Conservation (phyloP, 352 stramenopile species). For the Phytophthora rubi region DNA sequence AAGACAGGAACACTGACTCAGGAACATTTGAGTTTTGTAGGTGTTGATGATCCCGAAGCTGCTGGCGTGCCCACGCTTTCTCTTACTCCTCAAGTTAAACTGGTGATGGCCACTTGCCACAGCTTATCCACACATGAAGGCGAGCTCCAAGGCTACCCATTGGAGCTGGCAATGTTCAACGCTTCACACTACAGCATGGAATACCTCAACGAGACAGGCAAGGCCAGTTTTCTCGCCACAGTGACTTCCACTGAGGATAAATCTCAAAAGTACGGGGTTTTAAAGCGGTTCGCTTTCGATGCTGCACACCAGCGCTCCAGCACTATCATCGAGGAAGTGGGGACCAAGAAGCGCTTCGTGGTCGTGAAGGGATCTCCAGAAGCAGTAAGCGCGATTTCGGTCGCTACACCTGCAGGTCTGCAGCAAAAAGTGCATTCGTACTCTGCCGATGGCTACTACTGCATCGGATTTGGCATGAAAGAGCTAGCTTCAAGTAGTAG, state of each 20-base stretch:
- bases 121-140: constrained; percentile 40
- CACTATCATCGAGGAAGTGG: constrained; percentile 47
- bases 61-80: constrained; percentile 4
- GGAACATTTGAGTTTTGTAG: constrained; percentile 50
- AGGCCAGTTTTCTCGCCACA: constrained; percentile 32
- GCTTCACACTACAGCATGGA: constrained; percentile 38
- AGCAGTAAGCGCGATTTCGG: constrained; percentile 41
- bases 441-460: constrained; percentile 73
- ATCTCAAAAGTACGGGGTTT: constrained; percentile 37
- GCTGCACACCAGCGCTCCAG: constrained; percentile 56
- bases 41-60: constrained; percentile 26
- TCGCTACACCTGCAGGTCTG: constrained; percentile 54
- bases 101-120: constrained; percentile 62
- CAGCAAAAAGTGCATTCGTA: constrained; percentile 47
- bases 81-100: constrained; percentile 24
- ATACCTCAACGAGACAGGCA: constrained; percentile 10
- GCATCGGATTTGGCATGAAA: constrained; percentile 50
- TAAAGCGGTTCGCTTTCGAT: constrained; percentile 68
- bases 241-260: constrained; percentile 34
- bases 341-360: constrained; percentile 43
- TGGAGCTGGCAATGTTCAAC: constrained; percentile 65
- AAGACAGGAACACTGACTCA: constrained; percentile 72
- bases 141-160: constrained; percentile 46
- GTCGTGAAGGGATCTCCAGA: constrained; percentile 69
- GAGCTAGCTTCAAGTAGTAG: constrained; percentile 16